Percentiles rank a stretch among this genome's conserved stretches.
These are phyloP conservation scores for Phytophthora vignae DNA, from an alignment of 352 stramenopile genomes.

Conservation along the genomic window DNA sequence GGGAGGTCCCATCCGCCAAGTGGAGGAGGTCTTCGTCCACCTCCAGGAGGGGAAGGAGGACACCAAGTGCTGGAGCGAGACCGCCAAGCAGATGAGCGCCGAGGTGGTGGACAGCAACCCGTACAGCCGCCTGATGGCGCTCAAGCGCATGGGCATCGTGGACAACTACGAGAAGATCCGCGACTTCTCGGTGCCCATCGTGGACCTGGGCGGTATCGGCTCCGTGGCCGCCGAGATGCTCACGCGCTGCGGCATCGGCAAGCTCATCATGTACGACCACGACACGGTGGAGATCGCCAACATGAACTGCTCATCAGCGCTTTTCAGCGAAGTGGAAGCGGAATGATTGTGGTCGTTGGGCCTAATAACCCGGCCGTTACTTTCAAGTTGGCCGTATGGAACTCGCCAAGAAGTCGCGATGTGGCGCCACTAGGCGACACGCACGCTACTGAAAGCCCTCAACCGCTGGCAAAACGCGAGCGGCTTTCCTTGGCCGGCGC, in stretches of 20 bases:
- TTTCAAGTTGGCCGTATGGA: neutral
- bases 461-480: slow-evolving; percentile 4
- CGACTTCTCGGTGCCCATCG: slow-evolving; percentile 80
- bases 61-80: too few species aligned
- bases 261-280: slow-evolving; percentile 93
- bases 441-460: neutral
- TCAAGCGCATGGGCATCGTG: slow-evolving; percentile 93
- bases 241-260: slow-evolving; percentile 89
- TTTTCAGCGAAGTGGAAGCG: neutral
- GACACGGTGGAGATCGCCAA: slow-evolving; percentile 92
- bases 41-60: too few species aligned
- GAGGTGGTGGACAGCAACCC: slow-evolving; percentile 89
- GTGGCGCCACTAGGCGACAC: neutral
- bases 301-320: slow-evolving; percentile 90
- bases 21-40: too few species aligned
- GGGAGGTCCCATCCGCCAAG: too few species aligned
- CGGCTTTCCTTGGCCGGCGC: slow-evolving; percentile 16
- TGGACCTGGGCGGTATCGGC: slow-evolving; percentile 87
- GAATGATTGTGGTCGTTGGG: slow-evolving; percentile 1
- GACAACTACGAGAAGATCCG: slow-evolving; percentile 90
- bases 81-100: slow-evolving; percentile 68
- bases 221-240: slow-evolving; percentile 92
- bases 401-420: slow-evolving; percentile 5
- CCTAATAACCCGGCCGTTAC: neutral
- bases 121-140: slow-evolving; percentile 91